A percentile compares a stretch with the other conserved stretches of the same genome.
phyloP scores from a whole-genome alignment of 2,329 filamentous ascomycete species.

The Fusarium udum region DNA sequence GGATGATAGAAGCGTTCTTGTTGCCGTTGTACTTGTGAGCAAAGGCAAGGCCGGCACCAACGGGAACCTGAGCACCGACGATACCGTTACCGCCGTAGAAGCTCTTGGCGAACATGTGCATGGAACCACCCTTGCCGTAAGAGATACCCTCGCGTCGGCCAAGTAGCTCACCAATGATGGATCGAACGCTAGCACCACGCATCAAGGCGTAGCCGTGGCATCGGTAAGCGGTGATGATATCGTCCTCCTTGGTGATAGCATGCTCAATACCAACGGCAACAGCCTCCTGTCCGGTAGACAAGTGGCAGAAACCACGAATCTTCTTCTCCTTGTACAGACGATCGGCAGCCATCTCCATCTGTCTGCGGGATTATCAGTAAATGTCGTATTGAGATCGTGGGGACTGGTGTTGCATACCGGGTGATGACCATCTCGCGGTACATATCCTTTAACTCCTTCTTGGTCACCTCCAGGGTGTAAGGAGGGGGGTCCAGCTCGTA shows the following conservation, averaged over 20 bases:
- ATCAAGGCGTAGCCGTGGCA: conserved; percentile 99
- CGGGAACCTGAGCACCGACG: conserved; percentile 96
- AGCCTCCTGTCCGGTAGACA: conserved; percentile 97
- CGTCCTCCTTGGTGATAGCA: conserved; percentile 89
- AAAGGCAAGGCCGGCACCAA: conserved; percentile 95
- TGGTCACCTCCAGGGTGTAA: conserved; percentile 92
- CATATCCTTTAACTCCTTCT: conserved; percentile 98
- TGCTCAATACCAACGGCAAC: conserved; percentile 97
- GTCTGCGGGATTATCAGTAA: conserved; percentile 65
- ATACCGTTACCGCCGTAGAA: conserved; percentile 99
- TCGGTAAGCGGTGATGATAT: conserved; percentile 97
- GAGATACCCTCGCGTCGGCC: conserved; percentile 96
- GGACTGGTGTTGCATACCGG: conserved; percentile 69
- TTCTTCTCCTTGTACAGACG: conserved; percentile 99
- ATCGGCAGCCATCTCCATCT: conserved; percentile 99
- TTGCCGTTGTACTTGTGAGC: conserved; percentile 92
- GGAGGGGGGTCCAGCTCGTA: conserved; percentile 97
- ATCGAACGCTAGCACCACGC: conserved; percentile 89
- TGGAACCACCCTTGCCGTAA: conserved; percentile 98
- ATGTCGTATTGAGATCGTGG: not conserved
- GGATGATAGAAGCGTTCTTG: conserved; percentile 85
- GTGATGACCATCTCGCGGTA: conserved; percentile 97
- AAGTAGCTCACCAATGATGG: conserved; percentile 94
- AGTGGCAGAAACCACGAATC: conserved; percentile 99
- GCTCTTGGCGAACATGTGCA: conserved; percentile 99